Evolutionary conservation across 2,329 filamentous ascomycete species (phyloP), one percentile per base, ranked within the genome.

Genomic region (Scedosporium aurantiacum): DNA sequence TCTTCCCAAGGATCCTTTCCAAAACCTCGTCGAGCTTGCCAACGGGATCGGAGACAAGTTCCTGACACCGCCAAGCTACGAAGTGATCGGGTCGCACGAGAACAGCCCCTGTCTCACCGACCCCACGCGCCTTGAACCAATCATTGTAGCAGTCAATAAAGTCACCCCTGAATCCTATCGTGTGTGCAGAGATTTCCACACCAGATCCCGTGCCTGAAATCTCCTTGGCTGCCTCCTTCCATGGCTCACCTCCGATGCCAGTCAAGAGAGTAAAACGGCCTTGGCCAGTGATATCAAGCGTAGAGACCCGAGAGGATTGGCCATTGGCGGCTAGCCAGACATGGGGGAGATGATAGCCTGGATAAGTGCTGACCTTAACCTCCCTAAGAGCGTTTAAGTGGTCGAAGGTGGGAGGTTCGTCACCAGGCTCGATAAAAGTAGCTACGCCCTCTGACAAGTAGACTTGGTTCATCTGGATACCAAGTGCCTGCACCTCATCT

Each of bases 401-500:
- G 3, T 2, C n/a, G 7, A 59, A 58, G 5, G 32, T 3, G n/a
- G 50, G 47, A 1, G 12, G 10, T 14, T 52, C 50, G 52, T 57
- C 50, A 6, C 61, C 65, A 2, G 60, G 50, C 61, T 71, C 70
- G 59, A 54, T 23, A 12, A 27, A 23, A 6, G 69, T 67, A 4
- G 60, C 63, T 7, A 68, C 66, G 1, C 76, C 80, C 1, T 63
- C 63, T 0, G 75, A 75, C 55, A 43, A 18, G 63, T 84, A 84
- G 28, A 73, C 70, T 64, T 84, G 82, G 61, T 80, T 80, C 78
- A 82, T 83, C 63, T 82, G 78, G 4, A 77, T 70, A 1, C 82
- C 82, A 4, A 83, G 72, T 6, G 72, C 78, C 61, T 81, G 78
- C 57, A 78, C 79, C 63, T 80, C 80, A 23, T 73, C 70, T 5